Base-by-base conservation (phyloP, 352 stramenopile genomes). In the Pythium rhizo-oryzae region DNA sequence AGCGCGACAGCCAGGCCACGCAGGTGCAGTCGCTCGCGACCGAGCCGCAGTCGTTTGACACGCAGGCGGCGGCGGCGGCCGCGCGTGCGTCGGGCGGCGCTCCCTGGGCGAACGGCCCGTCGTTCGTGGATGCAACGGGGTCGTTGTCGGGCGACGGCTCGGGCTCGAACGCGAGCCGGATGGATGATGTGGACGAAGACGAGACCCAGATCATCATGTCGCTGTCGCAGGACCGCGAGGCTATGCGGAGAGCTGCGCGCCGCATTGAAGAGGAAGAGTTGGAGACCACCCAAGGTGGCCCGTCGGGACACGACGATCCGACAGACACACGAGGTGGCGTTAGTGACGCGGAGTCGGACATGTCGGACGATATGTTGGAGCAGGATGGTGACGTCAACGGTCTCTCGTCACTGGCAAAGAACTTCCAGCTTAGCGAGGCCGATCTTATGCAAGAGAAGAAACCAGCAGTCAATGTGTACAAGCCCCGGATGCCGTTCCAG, bases 141-240 rank as follows among this genome's bases (percentile, higher is more conserved):
- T 79, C 69, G 37, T 59, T 62, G 52, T 57, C 37, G 18, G 50
- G 58, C 33, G 54, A 73, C 18, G 46, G 65, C 19, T 52, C 43
- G 50, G 61, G 19, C 37, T 28, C 43, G 5, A 65, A 82, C n/a
- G 28, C 28, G 28, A 57, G 47, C 2, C 47, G 51, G 24, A 43
- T 67, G 4, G 77, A 84, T 9, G 78, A 85, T 18, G 74, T 88
- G 15, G 85, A 93, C 49, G 86, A 92, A 62, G 84, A 94, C 30
- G 86, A 92, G 76, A 94, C 86, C 46, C 86, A 94, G 76, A 94
- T 94, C 64, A 53, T 83, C 44, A 92, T 92, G 80, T 87, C 84
- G 55, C 69, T 88, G 30, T 92, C 82, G 0, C 76, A 91, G 62
- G 82, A 89, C 19, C 78, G 77, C 43, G 73, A 83, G 24, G 73